These are phyloP conservation scores for Suillus alpinus DNA, from an alignment of 768 basidiomycete genomes.

Conservation along the genomic window DNA sequence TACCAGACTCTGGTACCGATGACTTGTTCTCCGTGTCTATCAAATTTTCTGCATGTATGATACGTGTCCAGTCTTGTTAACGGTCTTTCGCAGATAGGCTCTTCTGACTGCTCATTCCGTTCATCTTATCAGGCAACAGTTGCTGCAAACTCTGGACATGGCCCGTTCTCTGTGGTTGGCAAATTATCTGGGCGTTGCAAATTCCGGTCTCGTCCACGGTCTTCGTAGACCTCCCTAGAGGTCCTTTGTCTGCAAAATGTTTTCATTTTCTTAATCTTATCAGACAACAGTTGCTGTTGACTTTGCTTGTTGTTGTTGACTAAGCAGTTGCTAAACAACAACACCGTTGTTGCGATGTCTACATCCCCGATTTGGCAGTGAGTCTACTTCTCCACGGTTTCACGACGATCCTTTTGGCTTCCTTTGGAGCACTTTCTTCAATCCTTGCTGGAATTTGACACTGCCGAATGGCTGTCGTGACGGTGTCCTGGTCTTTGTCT, in stretches of 20 bases:
- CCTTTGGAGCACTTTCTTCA: background rate
- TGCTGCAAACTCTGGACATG: background rate
- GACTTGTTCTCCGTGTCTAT: background rate
- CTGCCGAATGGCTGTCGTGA: constrained; percentile 7
- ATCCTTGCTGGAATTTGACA: background rate
- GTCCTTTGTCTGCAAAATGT: background rate
- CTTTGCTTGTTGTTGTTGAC: background rate
- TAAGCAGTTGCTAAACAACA: constrained; percentile 14
- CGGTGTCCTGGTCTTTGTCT: constrained; percentile 3
- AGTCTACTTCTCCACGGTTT: background rate
- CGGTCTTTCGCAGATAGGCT: background rate
- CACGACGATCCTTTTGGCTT: background rate
- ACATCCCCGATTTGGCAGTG: constrained; percentile 12
- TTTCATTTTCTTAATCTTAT: constrained; percentile 22
- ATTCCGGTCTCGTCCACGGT: background rate
- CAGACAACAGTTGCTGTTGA: constrained; percentile 18
- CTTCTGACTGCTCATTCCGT: background rate
- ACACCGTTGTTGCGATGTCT: constrained; percentile 1
- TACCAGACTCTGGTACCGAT: background rate
- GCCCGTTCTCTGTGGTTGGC: too few relatives aligned
- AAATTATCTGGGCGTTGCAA: background rate
- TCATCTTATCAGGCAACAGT: background rate
- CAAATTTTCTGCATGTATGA: background rate
- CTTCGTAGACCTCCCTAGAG: background rate
- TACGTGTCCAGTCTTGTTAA: background rate